Conservation (phyloP, 164 flowering plant species). For the Liriodendron chinense region DNA sequence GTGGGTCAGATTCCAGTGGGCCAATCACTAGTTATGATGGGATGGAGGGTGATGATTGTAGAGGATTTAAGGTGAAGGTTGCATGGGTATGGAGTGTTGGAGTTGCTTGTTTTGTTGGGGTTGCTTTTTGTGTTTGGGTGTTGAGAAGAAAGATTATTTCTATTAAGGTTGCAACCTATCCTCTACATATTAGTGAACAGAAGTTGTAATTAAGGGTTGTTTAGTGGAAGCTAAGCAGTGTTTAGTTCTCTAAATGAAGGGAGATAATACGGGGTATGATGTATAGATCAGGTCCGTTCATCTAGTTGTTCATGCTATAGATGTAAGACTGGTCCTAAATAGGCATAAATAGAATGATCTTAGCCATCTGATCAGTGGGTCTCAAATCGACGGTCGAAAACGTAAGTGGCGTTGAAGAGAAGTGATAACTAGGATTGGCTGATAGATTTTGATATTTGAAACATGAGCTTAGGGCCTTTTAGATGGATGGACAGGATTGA, state of each 20-base stretch:
- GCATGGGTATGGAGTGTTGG: not conserved
- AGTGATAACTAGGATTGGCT: too few relatives aligned
- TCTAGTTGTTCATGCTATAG: too few relatives aligned
- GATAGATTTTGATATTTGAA: too few relatives aligned
- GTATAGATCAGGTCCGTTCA: too few relatives aligned
- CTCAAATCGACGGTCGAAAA: too few relatives aligned
- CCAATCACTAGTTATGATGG: not conserved
- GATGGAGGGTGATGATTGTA: not conserved
- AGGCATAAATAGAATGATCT: too few relatives aligned
- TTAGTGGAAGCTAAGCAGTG: not conserved
- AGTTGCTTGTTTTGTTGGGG: not conserved
- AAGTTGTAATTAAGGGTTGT: not conserved
- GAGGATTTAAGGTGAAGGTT: not conserved
- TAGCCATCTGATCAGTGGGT: too few relatives aligned
- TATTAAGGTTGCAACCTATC: not conserved
- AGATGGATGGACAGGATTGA: too few relatives aligned
- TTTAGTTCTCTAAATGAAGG: not conserved
- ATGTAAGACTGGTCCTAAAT: too few relatives aligned
- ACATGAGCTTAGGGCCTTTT: too few relatives aligned
- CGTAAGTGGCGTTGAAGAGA: too few relatives aligned
- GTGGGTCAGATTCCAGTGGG: not conserved
- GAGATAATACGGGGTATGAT: too few relatives aligned
- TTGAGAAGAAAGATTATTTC: not conserved
- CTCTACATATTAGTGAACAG: not conserved
- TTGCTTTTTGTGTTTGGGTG: not conserved